Base-by-base conservation (phyloP, 305 asterid genomes). In the Fraxinus sp. region DNA sequence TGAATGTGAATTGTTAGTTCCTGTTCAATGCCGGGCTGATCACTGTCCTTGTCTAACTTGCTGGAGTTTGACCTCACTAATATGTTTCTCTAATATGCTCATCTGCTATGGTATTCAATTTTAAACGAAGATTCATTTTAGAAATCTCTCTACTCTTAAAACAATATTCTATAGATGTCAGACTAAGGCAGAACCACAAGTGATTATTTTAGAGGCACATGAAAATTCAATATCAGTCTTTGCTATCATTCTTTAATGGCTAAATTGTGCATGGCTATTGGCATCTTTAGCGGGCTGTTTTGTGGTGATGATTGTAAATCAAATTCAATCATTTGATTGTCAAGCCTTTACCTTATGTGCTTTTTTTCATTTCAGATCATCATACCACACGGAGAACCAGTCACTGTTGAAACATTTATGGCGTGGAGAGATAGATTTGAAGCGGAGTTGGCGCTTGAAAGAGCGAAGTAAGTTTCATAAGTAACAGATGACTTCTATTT, bases 371-470 rank as follows among this genome's bases (percentile, higher is more conserved):
- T 91, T 85, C 92, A 96, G 99, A 84, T 97, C 84, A 89, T 97
- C 85, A 85, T 95, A 78, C 98, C 99, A 26, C 99, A 97, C 77
- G 99, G 98, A 89, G 99, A 97, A 90, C 93, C 98, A 13, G 99
- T 97, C 73, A 97, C 99, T 4, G 90, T 95, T 20, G 98, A 97
- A 4, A 90, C 98, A 46, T 97, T 97, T 90, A 86, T 90, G 94
- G 98, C 97, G 37, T 97, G 98, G 99, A 92, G 98, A 81, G 99
- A 95, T 83, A 95, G 94, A 91, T 95, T 83, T 87, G 98, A 97
- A 91, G 99, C 98, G 28, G 99, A 97, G 88, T 87, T 95, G 89
- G 98, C 98, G 16, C 94, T 97, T 43, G 98, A 95, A 89, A 92
- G 93, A 89, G 99, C 98, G 87, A 95, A 97, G 99, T 97, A 88